Evolutionary conservation across 331 rosid genomes (phyloP).

Genomic region (Stylosanthes scabra): DNA sequence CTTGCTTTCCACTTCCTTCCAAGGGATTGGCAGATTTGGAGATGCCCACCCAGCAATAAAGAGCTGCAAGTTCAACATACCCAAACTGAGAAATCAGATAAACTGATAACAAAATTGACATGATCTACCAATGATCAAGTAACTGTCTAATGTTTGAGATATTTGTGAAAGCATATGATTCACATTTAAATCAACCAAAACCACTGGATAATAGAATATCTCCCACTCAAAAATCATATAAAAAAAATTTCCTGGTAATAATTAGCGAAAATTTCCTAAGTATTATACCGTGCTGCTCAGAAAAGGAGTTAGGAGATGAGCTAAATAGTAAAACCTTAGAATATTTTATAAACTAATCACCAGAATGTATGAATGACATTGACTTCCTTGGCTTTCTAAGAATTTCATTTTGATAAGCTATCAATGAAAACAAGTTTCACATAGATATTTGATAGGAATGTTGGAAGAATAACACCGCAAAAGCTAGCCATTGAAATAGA

Average conservation of each 20-base stretch:
- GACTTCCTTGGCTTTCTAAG: too few relatives aligned
- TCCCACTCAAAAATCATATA: conserved; percentile 7
- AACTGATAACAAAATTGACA: conserved; percentile 16
- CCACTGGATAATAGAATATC: not conserved
- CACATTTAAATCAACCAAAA: not conserved
- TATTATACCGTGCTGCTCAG: not conserved
- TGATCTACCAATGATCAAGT: not conserved
- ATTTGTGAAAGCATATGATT: not conserved
- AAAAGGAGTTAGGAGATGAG: conserved; percentile 14
- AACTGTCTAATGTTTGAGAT: conserved; percentile 8
- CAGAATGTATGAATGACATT: not conserved
- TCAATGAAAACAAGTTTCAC: too few relatives aligned
- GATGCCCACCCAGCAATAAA: conserved; percentile 81
- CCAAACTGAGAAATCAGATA: conserved; percentile 27
- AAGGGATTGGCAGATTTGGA: conserved; percentile 73
- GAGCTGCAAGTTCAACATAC: conserved; percentile 61
- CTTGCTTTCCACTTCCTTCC: conserved; percentile 97
- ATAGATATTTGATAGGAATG: too few relatives aligned
- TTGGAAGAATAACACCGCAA: too few relatives aligned
- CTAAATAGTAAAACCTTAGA: not conserved
- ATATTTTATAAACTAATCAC: not conserved
- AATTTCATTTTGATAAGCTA: too few relatives aligned
- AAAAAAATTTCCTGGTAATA: conserved; percentile 14
- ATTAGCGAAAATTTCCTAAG: not conserved
- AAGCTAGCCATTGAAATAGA: too few relatives aligned